Percentiles rank a stretch among this genome's conserved stretches.
Conservation (phyloP, 768 basidiomycete genomes). For the Suillus americanus region DNA sequence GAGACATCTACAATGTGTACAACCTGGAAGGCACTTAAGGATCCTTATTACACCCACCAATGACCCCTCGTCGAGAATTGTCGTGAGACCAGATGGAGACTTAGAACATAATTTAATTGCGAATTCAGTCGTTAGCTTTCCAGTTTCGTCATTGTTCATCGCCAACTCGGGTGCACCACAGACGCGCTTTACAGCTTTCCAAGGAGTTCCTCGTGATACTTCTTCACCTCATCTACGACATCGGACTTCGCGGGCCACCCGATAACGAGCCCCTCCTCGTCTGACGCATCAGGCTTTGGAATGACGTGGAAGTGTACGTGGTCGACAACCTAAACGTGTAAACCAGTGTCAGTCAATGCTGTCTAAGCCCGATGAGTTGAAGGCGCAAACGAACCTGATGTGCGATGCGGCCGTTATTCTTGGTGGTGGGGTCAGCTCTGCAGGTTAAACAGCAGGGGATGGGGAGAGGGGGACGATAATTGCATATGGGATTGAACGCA, state of each 20-base stretch:
- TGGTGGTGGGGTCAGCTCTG: neutral
- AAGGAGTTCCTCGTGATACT: constrained; percentile 19
- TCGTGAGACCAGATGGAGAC: neutral
- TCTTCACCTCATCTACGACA: constrained; percentile 22
- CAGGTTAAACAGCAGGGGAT: neutral
- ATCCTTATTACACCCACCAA: neutral
- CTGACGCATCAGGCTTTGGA: constrained; percentile 71
- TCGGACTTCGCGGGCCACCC: constrained; percentile 54
- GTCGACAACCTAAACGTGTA: constrained; percentile 54
- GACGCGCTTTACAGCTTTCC: constrained; percentile 12
- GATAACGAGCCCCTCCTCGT: constrained; percentile 74
- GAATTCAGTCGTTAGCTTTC: neutral
- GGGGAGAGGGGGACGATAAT: neutral
- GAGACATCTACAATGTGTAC: neutral
- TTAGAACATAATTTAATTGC: neutral
- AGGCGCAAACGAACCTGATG: constrained; percentile 44
- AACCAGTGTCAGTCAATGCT: neutral
- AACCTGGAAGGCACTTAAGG: neutral
- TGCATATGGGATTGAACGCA: constrained; percentile 13
- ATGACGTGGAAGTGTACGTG: constrained; percentile 96
- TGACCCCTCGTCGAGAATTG: neutral
- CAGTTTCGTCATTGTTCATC: neutral
- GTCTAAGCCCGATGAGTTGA: neutral
- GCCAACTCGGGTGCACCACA: neutral
- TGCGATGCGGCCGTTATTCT: constrained; percentile 71